Percentiles rank a stretch among this genome's conserved stretches.
Evolutionary conservation across 306 rosid species (phyloP).

Genomic region (Quercus robur): DNA sequence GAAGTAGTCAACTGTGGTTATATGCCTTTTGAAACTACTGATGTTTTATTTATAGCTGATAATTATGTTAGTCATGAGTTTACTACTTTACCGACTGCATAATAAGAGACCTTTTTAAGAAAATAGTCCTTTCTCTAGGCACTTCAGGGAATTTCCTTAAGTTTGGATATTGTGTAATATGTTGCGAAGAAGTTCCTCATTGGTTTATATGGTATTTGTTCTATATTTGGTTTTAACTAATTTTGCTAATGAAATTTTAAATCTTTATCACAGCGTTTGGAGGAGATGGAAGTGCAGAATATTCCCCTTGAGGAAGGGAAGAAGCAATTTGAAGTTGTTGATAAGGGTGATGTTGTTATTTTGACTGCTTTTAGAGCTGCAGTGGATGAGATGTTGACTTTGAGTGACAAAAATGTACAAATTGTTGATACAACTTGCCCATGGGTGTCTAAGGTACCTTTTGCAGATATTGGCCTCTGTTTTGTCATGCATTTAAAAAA

Average conservation of each 20-base stretch:
- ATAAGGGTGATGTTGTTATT: constrained; percentile 84
- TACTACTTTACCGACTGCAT: no score
- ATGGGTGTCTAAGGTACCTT: constrained; percentile 91
- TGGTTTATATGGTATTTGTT: not conserved
- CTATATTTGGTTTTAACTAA: not conserved
- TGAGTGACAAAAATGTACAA: constrained; percentile 76
- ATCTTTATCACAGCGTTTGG: constrained; percentile 56
- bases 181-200: not conserved
- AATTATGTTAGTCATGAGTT: not conserved
- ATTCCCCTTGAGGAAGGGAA: constrained; percentile 61
- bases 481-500: not conserved
- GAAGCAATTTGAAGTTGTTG: constrained; percentile 79
- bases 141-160: not conserved
- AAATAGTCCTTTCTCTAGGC: not conserved
- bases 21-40: not conserved
- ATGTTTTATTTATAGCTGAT: not conserved
- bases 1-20: not conserved
- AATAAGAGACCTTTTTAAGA: no score
- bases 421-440: constrained; percentile 98
- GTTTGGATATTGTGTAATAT: not conserved
- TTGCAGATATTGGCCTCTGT: not conserved
- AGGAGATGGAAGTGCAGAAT: constrained; percentile 78
- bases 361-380: constrained; percentile 99
- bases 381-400: constrained; percentile 88
- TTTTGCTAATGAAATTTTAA: not conserved